These are phyloP conservation scores for Cytospora piceicola DNA, from an alignment of 2,329 filamentous ascomycete species.

Conservation along the genomic window DNA sequence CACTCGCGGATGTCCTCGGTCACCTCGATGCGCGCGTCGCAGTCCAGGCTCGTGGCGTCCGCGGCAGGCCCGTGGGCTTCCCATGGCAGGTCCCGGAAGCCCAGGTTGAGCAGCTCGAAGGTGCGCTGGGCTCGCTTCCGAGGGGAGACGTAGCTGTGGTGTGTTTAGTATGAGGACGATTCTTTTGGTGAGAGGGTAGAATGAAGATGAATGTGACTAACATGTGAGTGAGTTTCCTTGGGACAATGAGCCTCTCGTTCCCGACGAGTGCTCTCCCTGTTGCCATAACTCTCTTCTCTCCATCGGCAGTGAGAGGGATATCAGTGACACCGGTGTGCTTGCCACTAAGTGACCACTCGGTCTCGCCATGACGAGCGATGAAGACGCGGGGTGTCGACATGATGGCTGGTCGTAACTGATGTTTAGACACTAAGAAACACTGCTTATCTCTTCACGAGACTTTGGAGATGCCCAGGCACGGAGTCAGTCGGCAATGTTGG, in stretches of 20 bases:
- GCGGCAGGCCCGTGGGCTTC: constrained; percentile 47
- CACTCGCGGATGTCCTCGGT: constrained; percentile 79
- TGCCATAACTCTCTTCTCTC: constrained; percentile 73
- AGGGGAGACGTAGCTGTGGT: constrained; percentile 77
- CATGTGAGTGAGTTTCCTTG: constrained; percentile 81
- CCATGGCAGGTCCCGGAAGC: constrained; percentile 76
- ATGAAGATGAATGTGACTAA: constrained; percentile 46
- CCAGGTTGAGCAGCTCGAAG: constrained; percentile 84
- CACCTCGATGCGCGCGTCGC: constrained; percentile 65
- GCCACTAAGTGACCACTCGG: constrained; percentile 89
- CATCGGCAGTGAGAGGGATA: constrained; percentile 80
- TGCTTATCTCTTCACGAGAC: not conserved
- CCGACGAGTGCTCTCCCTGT: constrained; percentile 87
- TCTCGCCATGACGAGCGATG: constrained; percentile 89
- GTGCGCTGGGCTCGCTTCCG: constrained; percentile 83
- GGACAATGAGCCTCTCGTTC: constrained; percentile 81
- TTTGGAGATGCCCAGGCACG: not conserved
- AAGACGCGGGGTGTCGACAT: constrained; percentile 72
- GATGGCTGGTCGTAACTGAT: constrained; percentile 8
- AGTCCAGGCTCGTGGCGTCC: constrained; percentile 48
- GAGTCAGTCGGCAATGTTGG: no score
- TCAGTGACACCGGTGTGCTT: constrained; percentile 86
- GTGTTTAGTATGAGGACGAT: constrained; percentile 11
- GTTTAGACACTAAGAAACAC: constrained; percentile 6
- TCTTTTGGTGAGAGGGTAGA: constrained; percentile 3